Conservation (phyloP, 129 eudicot genomes). For the Sambucus nigra region DNA sequence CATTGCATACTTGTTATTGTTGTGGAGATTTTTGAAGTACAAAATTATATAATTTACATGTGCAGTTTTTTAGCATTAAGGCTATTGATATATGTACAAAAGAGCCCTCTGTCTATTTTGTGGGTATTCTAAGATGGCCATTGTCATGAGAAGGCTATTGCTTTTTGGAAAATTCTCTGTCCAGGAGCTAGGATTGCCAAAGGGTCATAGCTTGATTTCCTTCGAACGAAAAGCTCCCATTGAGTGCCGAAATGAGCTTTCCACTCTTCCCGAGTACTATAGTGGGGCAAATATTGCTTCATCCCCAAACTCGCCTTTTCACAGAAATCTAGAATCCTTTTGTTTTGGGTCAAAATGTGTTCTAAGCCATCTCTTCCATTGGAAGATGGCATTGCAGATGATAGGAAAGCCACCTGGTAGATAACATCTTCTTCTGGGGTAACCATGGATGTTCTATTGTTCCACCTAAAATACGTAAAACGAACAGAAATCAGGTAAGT, state of each 20-base stretch:
- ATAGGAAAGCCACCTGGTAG: conserved; percentile 35
- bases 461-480: conserved; percentile 30
- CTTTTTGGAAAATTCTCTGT: conserved; percentile 35
- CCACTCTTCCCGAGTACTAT: conserved; percentile 35
- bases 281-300: conserved; percentile 51
- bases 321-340: conserved; percentile 27
- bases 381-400: conserved; percentile 44
- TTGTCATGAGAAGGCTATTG: conserved; percentile 11
- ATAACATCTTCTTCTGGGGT: conserved; percentile 41
- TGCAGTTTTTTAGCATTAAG: background rate
- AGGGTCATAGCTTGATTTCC: conserved; percentile 43
- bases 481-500: background rate
- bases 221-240: conserved; percentile 32
- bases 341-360: conserved; percentile 29
- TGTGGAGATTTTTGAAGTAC: background rate
- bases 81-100: background rate
- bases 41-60: background rate
- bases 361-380: conserved; percentile 36
- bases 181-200: conserved; percentile 50
- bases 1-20: too few species aligned
- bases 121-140: background rate
- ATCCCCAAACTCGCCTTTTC: conserved; percentile 18
- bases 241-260: conserved; percentile 33
- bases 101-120: background rate
- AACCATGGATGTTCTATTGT: conserved; percentile 29